Evolutionary conservation across 805 yeast genomes (phyloP).

Genomic region (Metschnikowia koreensis): DNA sequence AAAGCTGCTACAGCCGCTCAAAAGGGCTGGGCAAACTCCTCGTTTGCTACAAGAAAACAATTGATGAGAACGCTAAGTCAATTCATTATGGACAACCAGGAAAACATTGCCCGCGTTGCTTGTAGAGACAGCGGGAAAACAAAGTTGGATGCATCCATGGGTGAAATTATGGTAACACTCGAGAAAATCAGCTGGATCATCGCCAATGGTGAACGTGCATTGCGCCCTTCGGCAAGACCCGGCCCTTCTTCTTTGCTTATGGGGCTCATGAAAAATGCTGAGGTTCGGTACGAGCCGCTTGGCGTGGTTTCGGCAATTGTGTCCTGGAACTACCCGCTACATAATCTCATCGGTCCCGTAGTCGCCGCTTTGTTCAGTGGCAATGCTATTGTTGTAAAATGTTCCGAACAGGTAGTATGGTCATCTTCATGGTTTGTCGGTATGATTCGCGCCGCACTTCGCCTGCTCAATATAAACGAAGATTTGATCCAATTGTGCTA

Average conservation of each 20-base stretch:
- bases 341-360: conserved; percentile 88
- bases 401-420: conserved; percentile 97
- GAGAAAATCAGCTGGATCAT: conserved; percentile 92
- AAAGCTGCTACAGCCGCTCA: conserved; percentile 55
- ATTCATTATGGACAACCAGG: conserved; percentile 78
- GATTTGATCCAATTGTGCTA: conserved; percentile 83
- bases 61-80: conserved; percentile 69
- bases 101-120: conserved; percentile 83
- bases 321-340: conserved; percentile 98
- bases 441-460: conserved; percentile 69
- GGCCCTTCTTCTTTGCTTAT: conserved; percentile 85
- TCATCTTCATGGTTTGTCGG: conserved; percentile 77
- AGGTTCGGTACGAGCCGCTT: conserved; percentile 89
- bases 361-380: conserved; percentile 89
- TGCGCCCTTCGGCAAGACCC: conserved; percentile 71
- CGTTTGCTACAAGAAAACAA: conserved; percentile 64
- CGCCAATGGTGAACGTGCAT: conserved; percentile 71
- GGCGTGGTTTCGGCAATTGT: conserved; percentile 87
- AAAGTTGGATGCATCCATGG: conserved; percentile 92
- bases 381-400: conserved; percentile 85
- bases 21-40: conserved; percentile 45
- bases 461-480: conserved; percentile 72
- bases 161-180: conserved; percentile 91
- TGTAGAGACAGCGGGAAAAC: conserved; percentile 97
- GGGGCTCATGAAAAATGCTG: conserved; percentile 83